Percentiles rank a stretch among this genome's conserved stretches.
Evolutionary conservation across 495 filamentous ascomycete genomes (phyloP).

Genomic region (Neurospora cerealis): DNA sequence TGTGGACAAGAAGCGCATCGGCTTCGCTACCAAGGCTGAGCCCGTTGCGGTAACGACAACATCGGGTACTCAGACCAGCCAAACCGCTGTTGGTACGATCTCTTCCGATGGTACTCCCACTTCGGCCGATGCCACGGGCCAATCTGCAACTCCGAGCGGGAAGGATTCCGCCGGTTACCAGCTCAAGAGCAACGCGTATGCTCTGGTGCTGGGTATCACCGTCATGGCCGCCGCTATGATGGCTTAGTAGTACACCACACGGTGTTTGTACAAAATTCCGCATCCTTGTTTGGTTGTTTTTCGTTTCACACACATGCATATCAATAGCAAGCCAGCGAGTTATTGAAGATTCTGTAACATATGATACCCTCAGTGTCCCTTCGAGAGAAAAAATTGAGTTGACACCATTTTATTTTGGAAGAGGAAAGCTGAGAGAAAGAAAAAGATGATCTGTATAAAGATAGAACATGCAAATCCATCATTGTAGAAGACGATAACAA

Average conservation of each 20-base stretch:
- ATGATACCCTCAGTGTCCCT: neutral
- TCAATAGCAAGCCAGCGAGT: neutral
- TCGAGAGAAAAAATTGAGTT: neutral
- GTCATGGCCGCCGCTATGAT: slow-evolving; percentile 10
- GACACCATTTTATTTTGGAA: neutral
- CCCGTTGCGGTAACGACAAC: slow-evolving; percentile 6
- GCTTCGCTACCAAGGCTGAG: slow-evolving; percentile 29
- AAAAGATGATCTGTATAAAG: neutral
- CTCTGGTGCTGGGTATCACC: slow-evolving; percentile 7
- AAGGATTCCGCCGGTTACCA: slow-evolving; percentile 10
- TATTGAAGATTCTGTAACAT: neutral
- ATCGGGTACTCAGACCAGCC: neutral
- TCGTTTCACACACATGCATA: neutral
- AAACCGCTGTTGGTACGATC: neutral
- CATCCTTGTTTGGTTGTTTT: neutral
- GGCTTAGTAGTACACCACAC: slow-evolving; percentile 2
- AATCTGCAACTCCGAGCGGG: slow-evolving; percentile 1
- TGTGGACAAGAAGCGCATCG: slow-evolving; percentile 46
- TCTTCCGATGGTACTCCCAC: slow-evolving; percentile 6
- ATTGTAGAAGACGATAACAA: neutral
- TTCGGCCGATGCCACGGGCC: neutral
- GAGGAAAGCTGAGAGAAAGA: neutral
- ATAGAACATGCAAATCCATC: neutral
- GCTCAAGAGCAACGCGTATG: slow-evolving; percentile 4
- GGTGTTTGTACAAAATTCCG: neutral